Evolutionary conservation across 495 filamentous ascomycete genomes (phyloP).

Genomic region (Opeltia flavorubescens): DNA sequence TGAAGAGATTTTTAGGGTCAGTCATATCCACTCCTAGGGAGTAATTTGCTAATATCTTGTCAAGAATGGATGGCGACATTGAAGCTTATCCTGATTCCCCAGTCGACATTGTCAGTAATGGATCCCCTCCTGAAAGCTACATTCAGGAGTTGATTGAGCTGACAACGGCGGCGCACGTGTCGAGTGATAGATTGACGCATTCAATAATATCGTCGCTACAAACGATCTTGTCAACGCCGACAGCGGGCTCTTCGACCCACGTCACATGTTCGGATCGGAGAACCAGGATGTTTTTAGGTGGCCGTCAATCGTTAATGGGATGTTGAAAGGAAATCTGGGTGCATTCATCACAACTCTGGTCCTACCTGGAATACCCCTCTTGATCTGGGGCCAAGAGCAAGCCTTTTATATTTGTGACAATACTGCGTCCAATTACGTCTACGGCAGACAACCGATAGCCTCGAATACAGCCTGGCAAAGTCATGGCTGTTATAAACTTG

Average conservation of each 20-base stretch:
- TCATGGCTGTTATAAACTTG: slow-evolving; percentile 37
- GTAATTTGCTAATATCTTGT: slow-evolving; percentile 2
- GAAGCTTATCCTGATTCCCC: slow-evolving; percentile 46
- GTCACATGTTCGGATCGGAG: slow-evolving; percentile 36
- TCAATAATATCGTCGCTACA: slow-evolving; percentile 27
- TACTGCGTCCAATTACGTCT: slow-evolving; percentile 35
- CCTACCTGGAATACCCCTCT: slow-evolving; percentile 35
- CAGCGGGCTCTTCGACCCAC: slow-evolving; percentile 35
- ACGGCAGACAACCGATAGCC: slow-evolving; percentile 34
- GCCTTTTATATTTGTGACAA: slow-evolving; percentile 36
- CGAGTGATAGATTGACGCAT: slow-evolving; percentile 20
- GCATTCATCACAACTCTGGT: slow-evolving; percentile 31
- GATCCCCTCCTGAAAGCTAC: background rate
- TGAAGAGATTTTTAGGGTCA: slow-evolving; percentile 33
- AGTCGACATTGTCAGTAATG: slow-evolving; percentile 35
- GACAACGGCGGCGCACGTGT: too few relatives aligned
- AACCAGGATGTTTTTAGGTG: slow-evolving; percentile 41
- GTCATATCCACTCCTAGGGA: background rate
- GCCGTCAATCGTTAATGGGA: slow-evolving; percentile 35
- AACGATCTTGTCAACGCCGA: slow-evolving; percentile 36
- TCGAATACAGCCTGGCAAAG: slow-evolving; percentile 36
- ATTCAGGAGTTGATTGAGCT: background rate
- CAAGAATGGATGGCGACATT: slow-evolving; percentile 40
- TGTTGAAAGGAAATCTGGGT: slow-evolving; percentile 29
- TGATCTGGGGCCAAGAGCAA: slow-evolving; percentile 40